A percentile compares a stretch with the other conserved stretches of the same genome.
These are phyloP conservation scores for Exophiala bonariae DNA, from an alignment of 2,329 filamentous ascomycete genomes.

Conservation along the genomic window DNA sequence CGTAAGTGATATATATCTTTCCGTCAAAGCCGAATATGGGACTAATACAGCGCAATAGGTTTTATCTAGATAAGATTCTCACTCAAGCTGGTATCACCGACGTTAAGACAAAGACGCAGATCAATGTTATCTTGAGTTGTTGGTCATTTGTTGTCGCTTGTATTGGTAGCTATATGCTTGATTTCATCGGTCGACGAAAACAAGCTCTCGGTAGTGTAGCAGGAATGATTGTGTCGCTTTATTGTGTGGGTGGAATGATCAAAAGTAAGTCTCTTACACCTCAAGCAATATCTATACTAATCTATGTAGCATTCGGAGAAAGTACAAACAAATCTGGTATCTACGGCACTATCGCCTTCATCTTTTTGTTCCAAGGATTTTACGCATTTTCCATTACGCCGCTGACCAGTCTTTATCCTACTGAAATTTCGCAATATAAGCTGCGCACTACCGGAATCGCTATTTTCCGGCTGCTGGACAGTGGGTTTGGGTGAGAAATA, in stretches of 20 bases:
- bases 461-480: slow-evolving; percentile 33
- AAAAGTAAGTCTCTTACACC: slow-evolving; percentile 7
- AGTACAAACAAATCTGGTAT: slow-evolving; percentile 38
- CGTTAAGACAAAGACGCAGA: slow-evolving; percentile 24
- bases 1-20: slow-evolving; percentile 22
- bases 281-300: too few species aligned
- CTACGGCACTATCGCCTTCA: slow-evolving; percentile 39
- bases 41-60: too few species aligned
- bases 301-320: slow-evolving; percentile 27
- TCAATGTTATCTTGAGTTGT: slow-evolving; percentile 13
- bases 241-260: slow-evolving; percentile 8
- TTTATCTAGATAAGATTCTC: slow-evolving; percentile 36
- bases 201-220: too few species aligned
- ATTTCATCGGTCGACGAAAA: slow-evolving; percentile 4
- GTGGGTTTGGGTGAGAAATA: slow-evolving; percentile 33
- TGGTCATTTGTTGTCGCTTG: slow-evolving; percentile 10
- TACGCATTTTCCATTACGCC: slow-evolving; percentile 36
- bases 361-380: slow-evolving; percentile 36
- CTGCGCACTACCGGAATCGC: slow-evolving; percentile 34
- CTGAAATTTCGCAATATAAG: slow-evolving; percentile 33
- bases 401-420: slow-evolving; percentile 34
- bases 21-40: too few species aligned
- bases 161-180: slow-evolving; percentile 9
- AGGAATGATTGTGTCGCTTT: slow-evolving; percentile 7
- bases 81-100: slow-evolving; percentile 33